phyloP scores from a whole-genome alignment of 2,329 filamentous ascomycete genomes.

The Aspergillus calidoustus region DNA sequence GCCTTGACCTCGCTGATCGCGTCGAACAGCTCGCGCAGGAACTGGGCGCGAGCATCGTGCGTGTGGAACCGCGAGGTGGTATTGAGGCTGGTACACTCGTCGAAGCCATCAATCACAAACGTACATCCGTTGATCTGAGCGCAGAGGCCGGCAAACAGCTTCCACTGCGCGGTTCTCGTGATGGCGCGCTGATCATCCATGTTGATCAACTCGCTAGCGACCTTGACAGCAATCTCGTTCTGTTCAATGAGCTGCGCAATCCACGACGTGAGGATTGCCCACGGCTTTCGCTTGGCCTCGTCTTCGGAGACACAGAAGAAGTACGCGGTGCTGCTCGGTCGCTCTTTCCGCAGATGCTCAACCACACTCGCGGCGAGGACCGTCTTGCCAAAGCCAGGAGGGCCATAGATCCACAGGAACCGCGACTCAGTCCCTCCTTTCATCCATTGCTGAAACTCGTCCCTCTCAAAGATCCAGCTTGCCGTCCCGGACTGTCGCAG shows the following conservation, averaged over 20 bases:
- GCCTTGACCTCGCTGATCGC: neutral
- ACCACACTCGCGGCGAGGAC: neutral
- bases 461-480: neutral
- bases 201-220: neutral
- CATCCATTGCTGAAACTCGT: neutral
- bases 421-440: neutral
- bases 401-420: neutral
- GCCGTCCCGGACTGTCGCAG: neutral
- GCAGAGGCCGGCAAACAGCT: neutral
- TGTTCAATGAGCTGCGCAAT: neutral
- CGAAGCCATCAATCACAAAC: constrained; percentile 1
- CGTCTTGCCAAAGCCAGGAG: neutral
- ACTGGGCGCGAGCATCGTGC: neutral
- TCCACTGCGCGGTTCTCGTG: neutral
- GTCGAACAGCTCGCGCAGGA: neutral
- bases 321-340: neutral
- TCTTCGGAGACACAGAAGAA: neutral
- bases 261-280: neutral
- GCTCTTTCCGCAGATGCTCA: constrained; percentile 1
- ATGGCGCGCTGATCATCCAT: neutral
- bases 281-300: neutral
- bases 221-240: neutral
- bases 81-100: neutral
- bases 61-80: neutral
- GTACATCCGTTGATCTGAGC: neutral